phyloP scores from a whole-genome alignment of 2,329 filamentous ascomycete genomes.

The Cordyceps fumosorosea region DNA sequence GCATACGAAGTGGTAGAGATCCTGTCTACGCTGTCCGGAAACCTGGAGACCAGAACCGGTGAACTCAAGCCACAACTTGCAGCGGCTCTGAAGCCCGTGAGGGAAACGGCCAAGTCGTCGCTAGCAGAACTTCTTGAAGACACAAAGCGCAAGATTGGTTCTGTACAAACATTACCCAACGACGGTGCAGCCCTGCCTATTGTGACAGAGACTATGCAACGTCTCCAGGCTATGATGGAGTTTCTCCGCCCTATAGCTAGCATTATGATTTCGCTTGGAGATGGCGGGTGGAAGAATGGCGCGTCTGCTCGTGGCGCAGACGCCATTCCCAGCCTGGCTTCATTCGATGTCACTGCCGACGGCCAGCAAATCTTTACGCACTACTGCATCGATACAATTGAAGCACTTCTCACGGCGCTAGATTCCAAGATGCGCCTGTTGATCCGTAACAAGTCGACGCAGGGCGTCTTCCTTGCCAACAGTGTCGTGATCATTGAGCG shows the following conservation, averaged over 20 bases:
- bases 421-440: conserved; percentile 66
- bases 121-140: conserved; percentile 79
- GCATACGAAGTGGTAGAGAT: conserved; percentile 95
- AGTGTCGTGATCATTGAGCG: conserved; percentile 78
- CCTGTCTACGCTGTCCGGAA: conserved; percentile 70
- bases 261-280: conserved; percentile 85
- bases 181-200: conserved; percentile 75
- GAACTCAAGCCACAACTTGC: conserved; percentile 79
- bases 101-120: conserved; percentile 85
- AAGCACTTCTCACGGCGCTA: conserved; percentile 67
- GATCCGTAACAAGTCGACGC: conserved; percentile 69
- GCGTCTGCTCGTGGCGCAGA: conserved; percentile 52
- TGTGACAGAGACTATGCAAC: conserved; percentile 77
- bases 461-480: conserved; percentile 89
- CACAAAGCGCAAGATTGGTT: conserved; percentile 61
- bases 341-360: conserved; percentile 84
- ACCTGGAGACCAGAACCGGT: conserved; percentile 74
- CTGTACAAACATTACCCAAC: conserved; percentile 60
- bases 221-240: conserved; percentile 77
- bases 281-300: conserved; percentile 74
- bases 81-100: conserved; percentile 79
- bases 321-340: conserved; percentile 62
- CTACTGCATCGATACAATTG: conserved; percentile 85
- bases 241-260: conserved; percentile 82
- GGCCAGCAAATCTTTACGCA: conserved; percentile 82